A percentile compares a stretch with the other conserved stretches of the same genome.
phyloP scores from a whole-genome alignment of 2,329 filamentous ascomycete genomes.

The Epichloe amarillans region DNA sequence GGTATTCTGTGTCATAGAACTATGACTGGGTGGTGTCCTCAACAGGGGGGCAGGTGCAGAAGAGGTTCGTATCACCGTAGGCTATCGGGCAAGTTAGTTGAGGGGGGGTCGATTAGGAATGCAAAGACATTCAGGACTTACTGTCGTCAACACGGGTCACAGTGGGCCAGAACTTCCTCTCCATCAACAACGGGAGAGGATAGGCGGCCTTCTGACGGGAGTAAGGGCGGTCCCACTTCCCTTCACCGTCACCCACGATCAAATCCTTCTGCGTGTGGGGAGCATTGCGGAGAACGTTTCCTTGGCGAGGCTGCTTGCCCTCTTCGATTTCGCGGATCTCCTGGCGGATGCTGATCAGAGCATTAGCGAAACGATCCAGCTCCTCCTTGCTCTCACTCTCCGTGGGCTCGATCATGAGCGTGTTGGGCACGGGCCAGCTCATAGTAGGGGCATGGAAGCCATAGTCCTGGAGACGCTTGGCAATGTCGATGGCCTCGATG shows the following conservation, averaged over 20 bases:
- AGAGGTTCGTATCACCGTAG: conserved; percentile 83
- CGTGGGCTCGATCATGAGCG: conserved; percentile 95
- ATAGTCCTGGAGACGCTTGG: conserved; percentile 93
- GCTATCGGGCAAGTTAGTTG: conserved; percentile 33
- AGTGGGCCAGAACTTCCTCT: conserved; percentile 97
- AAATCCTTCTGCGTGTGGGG: conserved; percentile 79
- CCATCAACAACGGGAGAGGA: conserved; percentile 64
- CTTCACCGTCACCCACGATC: conserved; percentile 38
- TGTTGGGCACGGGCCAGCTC: conserved; percentile 91
- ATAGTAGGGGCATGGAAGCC: conserved; percentile 96
- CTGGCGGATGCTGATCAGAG: conserved; percentile 69
- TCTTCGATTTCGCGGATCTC: conserved; percentile 79
- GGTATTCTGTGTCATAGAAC: background rate
- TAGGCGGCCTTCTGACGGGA: conserved; percentile 74
- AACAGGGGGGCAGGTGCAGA: conserved; percentile 86
- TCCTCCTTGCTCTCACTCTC: conserved; percentile 88
- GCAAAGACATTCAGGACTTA: conserved; percentile 30
- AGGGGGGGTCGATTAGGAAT: too few species aligned
- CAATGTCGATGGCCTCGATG: conserved; percentile 85
- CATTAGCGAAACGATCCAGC: conserved; percentile 85
- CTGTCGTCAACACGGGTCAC: conserved; percentile 81
- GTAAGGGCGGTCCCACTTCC: conserved; percentile 72
- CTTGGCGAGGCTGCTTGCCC: conserved; percentile 58
- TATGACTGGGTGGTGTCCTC: conserved; percentile 37
- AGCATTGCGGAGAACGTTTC: conserved; percentile 78